phyloP scores from a whole-genome alignment of 1,139 yeast species.

The Kluyveromyces marxianus region DNA sequence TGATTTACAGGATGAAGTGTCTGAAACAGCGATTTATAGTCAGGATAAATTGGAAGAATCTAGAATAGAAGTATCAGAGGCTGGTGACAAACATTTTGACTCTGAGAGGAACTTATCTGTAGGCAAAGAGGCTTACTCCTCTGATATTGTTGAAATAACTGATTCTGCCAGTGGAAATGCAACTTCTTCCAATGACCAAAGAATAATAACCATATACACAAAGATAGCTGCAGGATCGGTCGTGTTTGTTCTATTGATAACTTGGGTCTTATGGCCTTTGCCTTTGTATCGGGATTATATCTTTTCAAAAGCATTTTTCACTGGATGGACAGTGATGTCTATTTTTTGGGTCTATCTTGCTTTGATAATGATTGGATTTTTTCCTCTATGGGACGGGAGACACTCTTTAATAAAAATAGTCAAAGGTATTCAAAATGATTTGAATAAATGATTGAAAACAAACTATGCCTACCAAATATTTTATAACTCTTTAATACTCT shows the following conservation, averaged over 20 bases:
- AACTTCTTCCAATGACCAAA: slow-evolving; percentile 8
- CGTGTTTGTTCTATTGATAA: slow-evolving; percentile 8
- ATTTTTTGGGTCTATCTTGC: slow-evolving; percentile 13
- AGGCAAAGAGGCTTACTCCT: background rate
- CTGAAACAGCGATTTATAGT: background rate
- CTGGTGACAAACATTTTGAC: slow-evolving; percentile 22
- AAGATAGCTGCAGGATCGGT: slow-evolving; percentile 9
- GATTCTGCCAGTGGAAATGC: slow-evolving; percentile 30
- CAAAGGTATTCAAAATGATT: background rate
- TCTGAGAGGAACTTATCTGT: slow-evolving; percentile 15
- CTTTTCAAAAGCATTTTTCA: slow-evolving; percentile 12
- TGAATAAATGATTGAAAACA: background rate
- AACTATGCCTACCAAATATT: background rate
- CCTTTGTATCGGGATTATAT: slow-evolving; percentile 12
- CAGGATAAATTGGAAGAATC: background rate
- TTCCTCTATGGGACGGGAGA: slow-evolving; percentile 5
- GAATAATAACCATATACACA: slow-evolving; percentile 9
- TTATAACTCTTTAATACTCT: no score
- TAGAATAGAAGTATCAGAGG: slow-evolving; percentile 31
- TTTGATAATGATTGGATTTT: slow-evolving; percentile 10
- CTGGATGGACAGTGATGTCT: slow-evolving; percentile 11
- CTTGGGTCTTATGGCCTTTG: slow-evolving; percentile 11
- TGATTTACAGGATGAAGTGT: background rate
- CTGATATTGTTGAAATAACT: background rate
- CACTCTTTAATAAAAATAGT: background rate